Evolutionary conservation across 805 yeast genomes (phyloP).

Genomic region (Barnettozyma vustinii): DNA sequence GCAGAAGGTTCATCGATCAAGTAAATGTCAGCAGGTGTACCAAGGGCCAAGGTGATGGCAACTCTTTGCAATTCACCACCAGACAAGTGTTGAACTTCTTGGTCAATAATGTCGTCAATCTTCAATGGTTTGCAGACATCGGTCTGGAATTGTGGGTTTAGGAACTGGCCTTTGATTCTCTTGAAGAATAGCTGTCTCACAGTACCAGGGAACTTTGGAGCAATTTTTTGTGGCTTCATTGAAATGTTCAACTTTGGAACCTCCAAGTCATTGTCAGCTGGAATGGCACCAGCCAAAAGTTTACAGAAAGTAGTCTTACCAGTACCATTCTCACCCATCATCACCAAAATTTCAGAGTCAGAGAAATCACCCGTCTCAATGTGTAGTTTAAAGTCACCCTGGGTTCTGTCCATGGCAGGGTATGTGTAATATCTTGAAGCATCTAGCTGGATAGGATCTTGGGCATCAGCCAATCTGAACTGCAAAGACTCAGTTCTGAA

Average conservation of each 20-base stretch:
- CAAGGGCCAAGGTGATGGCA: slow-evolving; percentile 91
- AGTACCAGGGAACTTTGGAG: slow-evolving; percentile 98
- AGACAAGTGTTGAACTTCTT: slow-evolving; percentile 94
- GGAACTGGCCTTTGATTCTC: slow-evolving; percentile 89
- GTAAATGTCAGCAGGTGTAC: slow-evolving; percentile 93
- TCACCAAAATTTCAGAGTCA: slow-evolving; percentile 93
- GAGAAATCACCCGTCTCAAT: slow-evolving; percentile 88
- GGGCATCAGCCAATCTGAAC: slow-evolving; percentile 87
- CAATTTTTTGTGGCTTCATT: slow-evolving; percentile 99
- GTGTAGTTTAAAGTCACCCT: slow-evolving; percentile 88
- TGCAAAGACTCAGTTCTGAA: slow-evolving; percentile 95
- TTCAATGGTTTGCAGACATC: slow-evolving; percentile 95
- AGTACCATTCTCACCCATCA: slow-evolving; percentile 99
- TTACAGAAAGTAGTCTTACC: slow-evolving; percentile 98
- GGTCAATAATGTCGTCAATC: slow-evolving; percentile 92
- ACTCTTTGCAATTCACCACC: slow-evolving; percentile 99
- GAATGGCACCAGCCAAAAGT: slow-evolving; percentile 86
- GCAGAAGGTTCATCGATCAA: slow-evolving; percentile 99
- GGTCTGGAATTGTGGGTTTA: slow-evolving; percentile 96
- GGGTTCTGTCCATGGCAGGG: slow-evolving; percentile 82
- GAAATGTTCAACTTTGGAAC: slow-evolving; percentile 88
- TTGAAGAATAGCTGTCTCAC: slow-evolving; percentile 96
- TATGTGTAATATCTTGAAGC: slow-evolving; percentile 73
- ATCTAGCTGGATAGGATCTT: slow-evolving; percentile 69
- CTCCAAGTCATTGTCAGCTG: slow-evolving; percentile 75